Evolutionary conservation across 1,284 basidiomycete species (phyloP).

Genomic region (Cryptococcus amylolentus): DNA sequence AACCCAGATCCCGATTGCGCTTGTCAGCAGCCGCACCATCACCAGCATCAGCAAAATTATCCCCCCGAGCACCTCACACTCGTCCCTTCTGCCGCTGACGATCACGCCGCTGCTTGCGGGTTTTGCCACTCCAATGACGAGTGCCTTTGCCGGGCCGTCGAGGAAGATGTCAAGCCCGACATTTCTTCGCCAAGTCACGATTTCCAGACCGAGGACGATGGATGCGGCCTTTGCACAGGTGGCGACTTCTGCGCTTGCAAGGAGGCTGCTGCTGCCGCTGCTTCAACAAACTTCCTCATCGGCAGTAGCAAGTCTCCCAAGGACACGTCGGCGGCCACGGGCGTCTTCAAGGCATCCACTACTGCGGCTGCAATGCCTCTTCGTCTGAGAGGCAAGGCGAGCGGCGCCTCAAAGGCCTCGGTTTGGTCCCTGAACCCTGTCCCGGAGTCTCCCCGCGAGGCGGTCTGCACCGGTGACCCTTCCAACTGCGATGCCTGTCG

Average conservation of each 20-base stretch:
- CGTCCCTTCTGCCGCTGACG: slow-evolving; percentile 1
- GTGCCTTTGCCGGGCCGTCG: slow-evolving; percentile 37
- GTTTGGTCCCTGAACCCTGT: slow-evolving; percentile 34
- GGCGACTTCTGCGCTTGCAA: slow-evolving; percentile 44
- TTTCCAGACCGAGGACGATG: slow-evolving; percentile 9
- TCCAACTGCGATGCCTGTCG: slow-evolving; percentile 48
- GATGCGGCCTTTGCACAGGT: slow-evolving; percentile 41
- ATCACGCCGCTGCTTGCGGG: slow-evolving; percentile 25
- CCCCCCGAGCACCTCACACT: slow-evolving; percentile 11
- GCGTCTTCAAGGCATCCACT: slow-evolving; percentile 3
- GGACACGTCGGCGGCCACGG: neutral
- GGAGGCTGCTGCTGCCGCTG: slow-evolving; percentile 16
- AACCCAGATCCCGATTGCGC: slow-evolving; percentile 48
- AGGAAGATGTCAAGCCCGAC: slow-evolving; percentile 32
- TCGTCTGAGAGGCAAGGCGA: slow-evolving; percentile 12
- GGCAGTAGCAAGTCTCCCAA: neutral
- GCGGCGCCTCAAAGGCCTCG: slow-evolving; percentile 12
- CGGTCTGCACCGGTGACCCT: slow-evolving; percentile 49
- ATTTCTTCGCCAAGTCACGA: slow-evolving; percentile 23
- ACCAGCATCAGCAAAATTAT: neutral
- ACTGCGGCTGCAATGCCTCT: slow-evolving; percentile 14
- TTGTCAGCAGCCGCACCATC: slow-evolving; percentile 30
- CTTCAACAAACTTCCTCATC: neutral
- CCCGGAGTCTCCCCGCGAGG: slow-evolving; percentile 19
- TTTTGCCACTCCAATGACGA: slow-evolving; percentile 39